A percentile compares a stretch with the other conserved stretches of the same genome.
Conservation (phyloP, 768 basidiomycete species). For the Mrakia blollopis region DNA sequence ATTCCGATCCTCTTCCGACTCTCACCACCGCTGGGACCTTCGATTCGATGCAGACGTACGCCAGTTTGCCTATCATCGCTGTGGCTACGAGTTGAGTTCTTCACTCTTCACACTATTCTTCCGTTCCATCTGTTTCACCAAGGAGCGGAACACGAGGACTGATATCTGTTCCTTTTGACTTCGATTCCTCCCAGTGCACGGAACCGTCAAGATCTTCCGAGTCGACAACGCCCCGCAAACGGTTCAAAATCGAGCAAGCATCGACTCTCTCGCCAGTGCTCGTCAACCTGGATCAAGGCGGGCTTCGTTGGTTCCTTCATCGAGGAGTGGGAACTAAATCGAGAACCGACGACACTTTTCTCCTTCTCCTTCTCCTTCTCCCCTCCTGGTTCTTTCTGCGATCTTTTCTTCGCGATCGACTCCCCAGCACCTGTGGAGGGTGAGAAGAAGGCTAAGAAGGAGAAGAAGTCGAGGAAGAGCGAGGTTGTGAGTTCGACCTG, state of each 20-base stretch:
- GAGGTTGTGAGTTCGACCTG: constrained; percentile 10
- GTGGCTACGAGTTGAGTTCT: constrained; percentile 21
- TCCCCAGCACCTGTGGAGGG: constrained; percentile 10
- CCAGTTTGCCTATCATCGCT: constrained; percentile 15
- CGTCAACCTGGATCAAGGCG: background rate
- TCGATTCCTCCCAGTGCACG: background rate
- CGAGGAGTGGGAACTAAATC: background rate
- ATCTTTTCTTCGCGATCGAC: too few relatives aligned
- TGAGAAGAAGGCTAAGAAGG: background rate
- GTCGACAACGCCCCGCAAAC: background rate
- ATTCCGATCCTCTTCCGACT: background rate
- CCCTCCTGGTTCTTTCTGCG: background rate
- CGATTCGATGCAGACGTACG: constrained; percentile 10
- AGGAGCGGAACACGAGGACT: background rate
- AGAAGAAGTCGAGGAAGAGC: constrained; percentile 36
- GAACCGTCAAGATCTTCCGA: constrained; percentile 22
- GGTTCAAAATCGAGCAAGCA: background rate
- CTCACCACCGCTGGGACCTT: background rate
- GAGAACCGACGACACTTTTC: background rate
- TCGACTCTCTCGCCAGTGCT: background rate
- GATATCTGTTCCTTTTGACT: background rate
- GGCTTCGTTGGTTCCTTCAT: background rate
- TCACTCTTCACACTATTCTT: background rate
- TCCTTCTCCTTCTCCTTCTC: background rate
- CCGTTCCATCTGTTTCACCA: too few relatives aligned